Conservation (phyloP, 1,284 basidiomycete genomes). For the Tilletia indica region DNA sequence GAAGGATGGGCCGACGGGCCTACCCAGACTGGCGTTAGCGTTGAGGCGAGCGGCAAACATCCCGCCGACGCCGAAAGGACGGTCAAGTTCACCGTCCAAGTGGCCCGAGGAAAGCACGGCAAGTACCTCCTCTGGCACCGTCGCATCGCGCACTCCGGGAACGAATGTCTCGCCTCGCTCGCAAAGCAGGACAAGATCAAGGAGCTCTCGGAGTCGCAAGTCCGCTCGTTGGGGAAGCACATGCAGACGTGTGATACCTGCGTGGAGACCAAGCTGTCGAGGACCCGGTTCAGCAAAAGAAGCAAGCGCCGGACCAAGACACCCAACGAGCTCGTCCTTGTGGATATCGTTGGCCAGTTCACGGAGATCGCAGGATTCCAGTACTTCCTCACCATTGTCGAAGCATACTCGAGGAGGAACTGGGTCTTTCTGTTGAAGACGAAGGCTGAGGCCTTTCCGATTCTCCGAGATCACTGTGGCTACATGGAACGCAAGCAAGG, state of each 20-base stretch:
- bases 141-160: neutral
- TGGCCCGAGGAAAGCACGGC: neutral
- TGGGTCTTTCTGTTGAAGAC: neutral
- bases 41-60: neutral
- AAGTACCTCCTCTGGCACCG: neutral
- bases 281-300: neutral
- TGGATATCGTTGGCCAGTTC: neutral
- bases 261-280: neutral
- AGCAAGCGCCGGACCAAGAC: neutral
- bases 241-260: neutral
- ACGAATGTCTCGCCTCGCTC: neutral
- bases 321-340: neutral
- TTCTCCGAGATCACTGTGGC: neutral
- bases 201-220: neutral
- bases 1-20: neutral
- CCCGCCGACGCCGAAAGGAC: neutral
- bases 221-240: neutral
- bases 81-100: neutral
- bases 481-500: neutral
- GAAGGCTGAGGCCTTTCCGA: neutral
- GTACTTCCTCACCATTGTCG: conserved; percentile 1
- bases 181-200: neutral
- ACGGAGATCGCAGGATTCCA: neutral
- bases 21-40: neutral
- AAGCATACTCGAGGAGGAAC: neutral